Evolutionary conservation across 2,329 filamentous ascomycete genomes (phyloP).

Genomic region (Teratosphaeria zuluensis): DNA sequence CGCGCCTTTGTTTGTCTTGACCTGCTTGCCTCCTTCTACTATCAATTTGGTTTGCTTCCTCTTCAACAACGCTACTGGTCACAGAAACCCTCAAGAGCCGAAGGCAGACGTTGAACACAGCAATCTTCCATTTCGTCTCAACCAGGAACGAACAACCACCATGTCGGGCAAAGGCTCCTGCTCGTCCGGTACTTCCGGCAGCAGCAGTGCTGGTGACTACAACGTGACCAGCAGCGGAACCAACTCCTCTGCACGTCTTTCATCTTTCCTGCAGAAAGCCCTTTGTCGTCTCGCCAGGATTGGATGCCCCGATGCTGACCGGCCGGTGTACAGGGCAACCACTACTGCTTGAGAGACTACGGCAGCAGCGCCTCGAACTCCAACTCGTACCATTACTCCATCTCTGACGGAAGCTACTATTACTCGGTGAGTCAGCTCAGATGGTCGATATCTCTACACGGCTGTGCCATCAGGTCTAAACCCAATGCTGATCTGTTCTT

Average conservation of each 20-base stretch:
- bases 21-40: too few relatives aligned
- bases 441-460: too few relatives aligned
- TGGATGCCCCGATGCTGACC: not conserved
- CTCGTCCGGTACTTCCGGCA: slow-evolving; percentile 7
- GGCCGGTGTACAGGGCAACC: slow-evolving; percentile 47
- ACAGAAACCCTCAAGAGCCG: too few relatives aligned
- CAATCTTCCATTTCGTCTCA: not conserved
- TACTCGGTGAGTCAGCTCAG: not conserved
- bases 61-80: too few relatives aligned
- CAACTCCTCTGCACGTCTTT: slow-evolving; percentile 48
- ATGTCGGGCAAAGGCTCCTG: slow-evolving; percentile 1
- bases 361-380: slow-evolving; percentile 45
- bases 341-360: slow-evolving; percentile 58
- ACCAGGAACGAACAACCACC: not conserved
- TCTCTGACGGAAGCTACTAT: slow-evolving; percentile 41
- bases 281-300: not conserved
- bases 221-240: slow-evolving; percentile 42
- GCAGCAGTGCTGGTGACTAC: slow-evolving; percentile 23
- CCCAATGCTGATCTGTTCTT: slow-evolving; percentile 52
- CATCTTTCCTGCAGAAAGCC: too few relatives aligned
- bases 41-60: too few relatives aligned
- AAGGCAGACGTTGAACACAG: not conserved
- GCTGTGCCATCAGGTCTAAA: too few relatives aligned
- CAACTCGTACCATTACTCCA: slow-evolving; percentile 61
- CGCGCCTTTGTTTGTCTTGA: too few relatives aligned